Evolutionary conservation across 768 basidiomycete genomes (phyloP), one percentile per base, ranked within the genome.

Genomic region (Russula sp.): DNA sequence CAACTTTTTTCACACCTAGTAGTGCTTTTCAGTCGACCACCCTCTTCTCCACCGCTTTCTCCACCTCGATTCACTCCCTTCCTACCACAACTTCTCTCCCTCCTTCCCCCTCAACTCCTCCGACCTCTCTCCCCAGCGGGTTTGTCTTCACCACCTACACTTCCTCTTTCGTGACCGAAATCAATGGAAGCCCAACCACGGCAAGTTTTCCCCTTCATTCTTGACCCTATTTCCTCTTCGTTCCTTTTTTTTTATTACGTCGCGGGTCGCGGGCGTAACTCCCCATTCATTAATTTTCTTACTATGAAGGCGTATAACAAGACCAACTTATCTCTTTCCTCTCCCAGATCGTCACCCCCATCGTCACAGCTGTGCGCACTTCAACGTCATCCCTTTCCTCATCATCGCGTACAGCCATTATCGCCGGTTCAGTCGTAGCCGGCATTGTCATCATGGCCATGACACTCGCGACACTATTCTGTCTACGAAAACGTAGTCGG

Each of bases 111-210:
- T 40, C 56, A 14, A 46, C 49, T 8, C 38, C 46, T 5, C 8
- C 44, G 1, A 6, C 50, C 50, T 4, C 56, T 8, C 38, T 18
- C 22, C 22, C 62, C 3, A 67, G 63, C 52, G 60, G 57, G 2
- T 28, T 59, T 18, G 24, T 34, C 11, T n/a, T 69, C 44, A 52
- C 59, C 5, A 69, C 66, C 18, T 48, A 57, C 57, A 62, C 62
- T 2, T 48, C 68, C 6, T 40, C 66, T 18, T 57, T 62, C 32
- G 63, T 64, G 10, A 59, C 53, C 20, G 20, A 56, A 4, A 51
- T 67, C 22, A 55, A 62, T 58, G 68, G 66, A 20, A 64, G 48
- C 6, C 66, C 59, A 4, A 64, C 68, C 20, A 69, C 68, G 38
- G 68, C 50, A 58, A 58, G 68, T 59, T 20, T 30, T 11, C 18